Conservation (phyloP, 2,329 filamentous ascomycete species). For the Leptographium procerum region DNA sequence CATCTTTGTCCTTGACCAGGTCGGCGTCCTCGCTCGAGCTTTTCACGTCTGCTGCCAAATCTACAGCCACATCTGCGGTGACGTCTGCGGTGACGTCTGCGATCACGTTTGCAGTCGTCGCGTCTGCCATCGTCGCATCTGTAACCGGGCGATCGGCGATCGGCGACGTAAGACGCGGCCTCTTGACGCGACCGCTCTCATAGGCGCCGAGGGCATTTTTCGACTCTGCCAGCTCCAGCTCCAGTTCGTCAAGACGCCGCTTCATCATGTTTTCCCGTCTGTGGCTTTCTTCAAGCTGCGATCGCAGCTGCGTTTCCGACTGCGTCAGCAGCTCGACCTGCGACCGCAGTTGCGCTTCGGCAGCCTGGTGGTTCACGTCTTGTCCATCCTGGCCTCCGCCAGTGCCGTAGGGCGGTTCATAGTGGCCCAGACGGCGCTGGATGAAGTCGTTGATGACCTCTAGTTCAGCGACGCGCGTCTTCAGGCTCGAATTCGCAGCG, state of each 20-base stretch:
- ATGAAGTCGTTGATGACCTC: conserved; percentile 89
- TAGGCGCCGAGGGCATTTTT: conserved; percentile 17
- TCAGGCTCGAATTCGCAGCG: conserved; percentile 73
- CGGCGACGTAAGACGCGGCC: conserved; percentile 15
- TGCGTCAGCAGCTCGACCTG: conserved; percentile 40
- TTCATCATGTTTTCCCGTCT: conserved; percentile 73
- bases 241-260: conserved; percentile 67
- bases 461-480: conserved; percentile 87
- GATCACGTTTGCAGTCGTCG: not conserved
- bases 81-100: not conserved
- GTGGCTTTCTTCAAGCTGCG: conserved; percentile 64
- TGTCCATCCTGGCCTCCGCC: conserved; percentile 36
- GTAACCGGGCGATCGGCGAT: not conserved
- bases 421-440: conserved; percentile 58
- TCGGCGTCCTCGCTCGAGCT: not conserved
- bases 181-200: conserved; percentile 20
- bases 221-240: conserved; percentile 41
- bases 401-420: conserved; percentile 47
- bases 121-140: not conserved
- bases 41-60: not conserved
- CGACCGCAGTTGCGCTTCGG: conserved; percentile 39
- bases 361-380: conserved; percentile 25
- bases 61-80: too few species aligned
- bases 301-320: conserved; percentile 45
- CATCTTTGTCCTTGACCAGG: not conserved